Evolutionary conservation across 495 filamentous ascomycete species (phyloP), one percentile per base, ranked within the genome.

Genomic region (Penicillium riverlandense): DNA sequence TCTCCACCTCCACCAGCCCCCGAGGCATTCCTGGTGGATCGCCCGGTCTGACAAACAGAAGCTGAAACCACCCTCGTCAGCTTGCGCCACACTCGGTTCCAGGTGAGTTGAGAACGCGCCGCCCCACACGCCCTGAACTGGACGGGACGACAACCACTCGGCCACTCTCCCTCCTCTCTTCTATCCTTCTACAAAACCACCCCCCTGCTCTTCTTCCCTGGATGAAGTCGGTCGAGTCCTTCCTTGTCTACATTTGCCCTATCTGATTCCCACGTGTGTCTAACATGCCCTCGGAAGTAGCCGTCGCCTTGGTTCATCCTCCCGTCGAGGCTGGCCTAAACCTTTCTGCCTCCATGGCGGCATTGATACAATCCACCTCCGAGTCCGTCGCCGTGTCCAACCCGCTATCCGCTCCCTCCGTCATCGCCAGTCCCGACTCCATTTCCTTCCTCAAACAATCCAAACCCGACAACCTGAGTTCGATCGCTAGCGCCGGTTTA

Each of bases 231-330:
- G 32, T 34, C 32, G n/a, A 34, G 32, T 34, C 39, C 47, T 42
- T 15, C 22, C 22, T 22, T 22, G 22, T 22, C 22, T 22, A 22
- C 48, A 16, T 29, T 31, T 29, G 40, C 31, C 11, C 12, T 22
- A 13, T 40, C 32, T 31, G 15, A 22, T 43, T 29, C 29, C 68
- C 85, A 8, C 77, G 83, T 53, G 61, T 77, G 38, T 72, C 77
- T 57, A 78, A 88, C 34, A 75, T 94, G 44, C 80, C 83, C 22
- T 84, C 80, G 11, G 70, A 82, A 15, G 61, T 92, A 43, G 70
- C 84, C 35, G 66, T 86, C 29, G 77, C 85, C 1, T 72, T 91
- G 49, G 52, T 59, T 59, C 65, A 53, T 57, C 62, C 57, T 55
- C 57, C 58, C 38, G 52, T 53, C 39, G 58, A 59, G 57, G 53